A percentile compares a stretch with the other conserved stretches of the same genome.
Conservation (phyloP, 2,329 filamentous ascomycete genomes). For the Aspergillus cejpii region DNA sequence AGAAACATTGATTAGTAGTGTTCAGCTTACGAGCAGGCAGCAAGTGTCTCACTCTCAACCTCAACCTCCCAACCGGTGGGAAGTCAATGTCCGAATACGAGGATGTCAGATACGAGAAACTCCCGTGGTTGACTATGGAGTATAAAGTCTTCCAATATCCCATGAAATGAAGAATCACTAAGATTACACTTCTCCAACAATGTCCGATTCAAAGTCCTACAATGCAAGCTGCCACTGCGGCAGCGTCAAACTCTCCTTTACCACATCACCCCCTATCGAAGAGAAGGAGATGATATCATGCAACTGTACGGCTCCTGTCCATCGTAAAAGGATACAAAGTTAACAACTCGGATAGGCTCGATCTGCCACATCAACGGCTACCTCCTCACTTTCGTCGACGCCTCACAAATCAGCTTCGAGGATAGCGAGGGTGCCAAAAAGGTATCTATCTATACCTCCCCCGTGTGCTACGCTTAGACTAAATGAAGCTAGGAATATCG, state of each 20-base stretch:
- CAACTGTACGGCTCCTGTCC: slow-evolving; percentile 16
- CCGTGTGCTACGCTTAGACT: background rate
- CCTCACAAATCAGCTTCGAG: slow-evolving; percentile 18
- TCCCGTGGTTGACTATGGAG: too few species aligned
- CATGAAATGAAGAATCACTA: too few species aligned
- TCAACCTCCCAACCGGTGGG: too few species aligned
- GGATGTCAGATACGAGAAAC: too few species aligned
- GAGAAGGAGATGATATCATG: slow-evolving; percentile 14
- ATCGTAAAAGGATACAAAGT: background rate
- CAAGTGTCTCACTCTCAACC: too few species aligned
- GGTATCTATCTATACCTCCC: background rate
- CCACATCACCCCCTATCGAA: slow-evolving; percentile 12
- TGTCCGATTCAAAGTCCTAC: slow-evolving; percentile 3
- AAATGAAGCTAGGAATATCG: slow-evolving; percentile 18
- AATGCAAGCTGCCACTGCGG: slow-evolving; percentile 20
- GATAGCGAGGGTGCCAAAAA: slow-evolving; percentile 20
- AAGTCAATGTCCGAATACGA: too few species aligned
- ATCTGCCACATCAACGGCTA: slow-evolving; percentile 30
- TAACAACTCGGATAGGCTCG: slow-evolving; percentile 15
- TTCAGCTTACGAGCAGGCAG: too few species aligned
- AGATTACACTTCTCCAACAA: background rate
- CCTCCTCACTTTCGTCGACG: slow-evolving; percentile 23
- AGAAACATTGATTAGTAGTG: too few species aligned
- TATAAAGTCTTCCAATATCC: too few species aligned
- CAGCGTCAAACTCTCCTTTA: slow-evolving; percentile 17